Percentiles rank a stretch among this genome's conserved stretches.
phyloP scores from a whole-genome alignment of 225 moss, liverwort and hornwort genomes.

The Marchantia polymorpha region DNA sequence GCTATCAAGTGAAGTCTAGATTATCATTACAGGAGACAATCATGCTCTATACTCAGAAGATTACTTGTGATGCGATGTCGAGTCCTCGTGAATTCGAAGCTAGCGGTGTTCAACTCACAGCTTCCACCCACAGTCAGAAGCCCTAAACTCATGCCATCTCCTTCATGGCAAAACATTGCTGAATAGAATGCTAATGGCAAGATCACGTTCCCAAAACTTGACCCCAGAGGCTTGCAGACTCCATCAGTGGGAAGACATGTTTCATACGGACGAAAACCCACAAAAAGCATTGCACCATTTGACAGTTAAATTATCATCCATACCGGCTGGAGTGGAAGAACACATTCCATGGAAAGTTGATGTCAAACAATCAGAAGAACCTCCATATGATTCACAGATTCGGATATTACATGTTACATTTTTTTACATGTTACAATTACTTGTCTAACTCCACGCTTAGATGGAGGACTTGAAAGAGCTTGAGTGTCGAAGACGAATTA shows the following conservation, averaged over 20 bases:
- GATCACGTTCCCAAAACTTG: no score
- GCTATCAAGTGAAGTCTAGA: background rate
- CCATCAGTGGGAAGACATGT: background rate
- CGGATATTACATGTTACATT: background rate
- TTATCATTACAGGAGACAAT: no score
- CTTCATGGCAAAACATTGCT: background rate
- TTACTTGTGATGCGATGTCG: background rate
- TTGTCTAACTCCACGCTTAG: constrained; percentile 70
- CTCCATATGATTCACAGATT: background rate
- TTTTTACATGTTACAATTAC: constrained; percentile 78
- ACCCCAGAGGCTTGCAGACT: no score
- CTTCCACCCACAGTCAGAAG: background rate
- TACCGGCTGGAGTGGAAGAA: background rate
- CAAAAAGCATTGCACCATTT: background rate
- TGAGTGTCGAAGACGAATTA: constrained; percentile 40
- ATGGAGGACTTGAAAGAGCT: constrained; percentile 35
- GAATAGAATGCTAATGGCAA: no score
- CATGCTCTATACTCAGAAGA: no score
- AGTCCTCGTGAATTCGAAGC: background rate
- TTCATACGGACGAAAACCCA: background rate
- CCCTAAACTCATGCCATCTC: background rate
- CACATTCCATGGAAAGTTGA: background rate
- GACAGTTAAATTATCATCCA: background rate
- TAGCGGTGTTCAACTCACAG: background rate
- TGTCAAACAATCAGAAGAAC: background rate